Percentiles rank a stretch among this genome's conserved stretches.
phyloP scores from a whole-genome alignment of 768 basidiomycete genomes.

The Podaxis mareebaensis region DNA sequence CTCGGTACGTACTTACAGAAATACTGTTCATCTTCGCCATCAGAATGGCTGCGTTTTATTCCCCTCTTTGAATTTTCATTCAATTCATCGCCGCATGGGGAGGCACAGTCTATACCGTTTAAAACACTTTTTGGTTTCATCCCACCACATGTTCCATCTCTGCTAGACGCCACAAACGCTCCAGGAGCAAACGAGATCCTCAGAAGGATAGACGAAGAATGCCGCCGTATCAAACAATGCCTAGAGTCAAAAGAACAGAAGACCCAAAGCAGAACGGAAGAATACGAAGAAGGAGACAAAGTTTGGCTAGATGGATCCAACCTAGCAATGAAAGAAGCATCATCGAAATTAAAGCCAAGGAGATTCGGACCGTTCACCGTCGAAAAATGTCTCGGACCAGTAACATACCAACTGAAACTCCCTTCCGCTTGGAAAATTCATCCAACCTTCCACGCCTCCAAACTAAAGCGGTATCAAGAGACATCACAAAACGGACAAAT shows the following conservation, averaged over 20 bases:
- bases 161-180: fast-evolving
- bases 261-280: neutral
- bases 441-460: conserved; percentile 20
- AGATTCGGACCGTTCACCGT: conserved; percentile 23
- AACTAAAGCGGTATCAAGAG: conserved; percentile 18
- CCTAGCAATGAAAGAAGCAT: too few relatives aligned
- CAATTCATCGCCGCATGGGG: neutral
- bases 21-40: neutral
- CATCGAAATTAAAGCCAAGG: conserved; percentile 13
- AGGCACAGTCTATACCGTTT: neutral
- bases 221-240: fast-evolving
- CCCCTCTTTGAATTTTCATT: neutral
- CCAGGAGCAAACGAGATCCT: neutral
- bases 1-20: neutral
- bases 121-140: neutral
- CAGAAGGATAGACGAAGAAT: too few relatives aligned
- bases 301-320: neutral
- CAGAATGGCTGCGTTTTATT: neutral
- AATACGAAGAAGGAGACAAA: too few relatives aligned
- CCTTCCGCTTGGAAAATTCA: conserved; percentile 18
- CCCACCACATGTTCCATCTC: neutral
- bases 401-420: conserved; percentile 20
- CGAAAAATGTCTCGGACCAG: conserved; percentile 15
- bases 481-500: conserved; percentile 18
- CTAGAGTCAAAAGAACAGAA: too few relatives aligned